Conservation (phyloP, 768 basidiomycete species). For the button mushroom (Agaricus bisporus) region DNA sequence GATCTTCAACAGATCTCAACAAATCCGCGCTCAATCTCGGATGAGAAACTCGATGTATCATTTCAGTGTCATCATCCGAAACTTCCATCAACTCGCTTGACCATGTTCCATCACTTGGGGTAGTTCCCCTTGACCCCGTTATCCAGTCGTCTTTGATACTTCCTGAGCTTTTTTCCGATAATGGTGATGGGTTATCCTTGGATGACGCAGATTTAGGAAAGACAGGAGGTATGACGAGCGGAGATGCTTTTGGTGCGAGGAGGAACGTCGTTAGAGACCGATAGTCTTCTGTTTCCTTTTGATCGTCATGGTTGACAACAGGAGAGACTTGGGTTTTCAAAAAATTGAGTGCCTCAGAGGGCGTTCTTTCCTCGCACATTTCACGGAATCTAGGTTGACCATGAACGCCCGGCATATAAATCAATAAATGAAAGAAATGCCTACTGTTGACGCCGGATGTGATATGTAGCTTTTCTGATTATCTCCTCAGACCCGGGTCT, state of each 20-base stretch:
- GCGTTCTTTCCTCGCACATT: slow-evolving; percentile 59
- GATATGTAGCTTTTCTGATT: slow-evolving; percentile 55
- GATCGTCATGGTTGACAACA: slow-evolving; percentile 64
- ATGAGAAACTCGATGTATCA: background rate
- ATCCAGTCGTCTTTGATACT: slow-evolving; percentile 30
- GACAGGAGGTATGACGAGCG: slow-evolving; percentile 12
- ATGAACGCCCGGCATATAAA: background rate
- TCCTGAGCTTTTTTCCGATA: slow-evolving; percentile 35
- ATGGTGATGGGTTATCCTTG: slow-evolving; percentile 10
- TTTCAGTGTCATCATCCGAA: slow-evolving; percentile 17
- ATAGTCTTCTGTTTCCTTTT: slow-evolving; percentile 56
- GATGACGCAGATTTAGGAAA: slow-evolving; percentile 1
- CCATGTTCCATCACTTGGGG: slow-evolving; percentile 18
- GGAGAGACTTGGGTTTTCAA: slow-evolving; percentile 63
- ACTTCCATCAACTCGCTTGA: slow-evolving; percentile 31
- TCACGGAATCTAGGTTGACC: slow-evolving; percentile 61
- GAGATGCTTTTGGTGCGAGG: slow-evolving; percentile 32
- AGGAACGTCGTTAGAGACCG: slow-evolving; percentile 63
- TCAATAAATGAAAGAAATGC: slow-evolving; percentile 19
- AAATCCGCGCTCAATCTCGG: slow-evolving; percentile 15
- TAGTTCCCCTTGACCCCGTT: slow-evolving; percentile 27
- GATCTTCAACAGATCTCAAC: slow-evolving; percentile 24
- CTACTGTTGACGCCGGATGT: slow-evolving; percentile 69
- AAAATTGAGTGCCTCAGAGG: slow-evolving; percentile 64
- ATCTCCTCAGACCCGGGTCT: slow-evolving; percentile 64